These are phyloP conservation scores for Ceratobasidium sp. DNA, from an alignment of 1,284 basidiomycete species.

Conservation along the genomic window DNA sequence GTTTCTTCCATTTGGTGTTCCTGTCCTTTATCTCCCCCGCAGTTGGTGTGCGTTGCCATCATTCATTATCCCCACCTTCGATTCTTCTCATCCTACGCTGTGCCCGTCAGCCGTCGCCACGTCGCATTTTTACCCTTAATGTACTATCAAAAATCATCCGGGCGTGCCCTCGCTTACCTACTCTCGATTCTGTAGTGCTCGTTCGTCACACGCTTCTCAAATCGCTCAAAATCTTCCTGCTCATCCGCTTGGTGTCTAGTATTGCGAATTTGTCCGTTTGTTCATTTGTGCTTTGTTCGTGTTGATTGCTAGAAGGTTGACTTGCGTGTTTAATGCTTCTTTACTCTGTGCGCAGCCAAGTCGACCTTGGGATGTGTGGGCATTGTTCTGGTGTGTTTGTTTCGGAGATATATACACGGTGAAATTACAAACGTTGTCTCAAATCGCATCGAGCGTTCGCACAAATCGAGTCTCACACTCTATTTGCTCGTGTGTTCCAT, in stretches of 20 bases:
- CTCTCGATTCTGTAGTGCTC: not conserved
- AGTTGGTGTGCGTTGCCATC: not conserved
- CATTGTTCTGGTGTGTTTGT: not conserved
- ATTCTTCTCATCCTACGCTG: not conserved
- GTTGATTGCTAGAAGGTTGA: not conserved
- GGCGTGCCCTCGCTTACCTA: not conserved
- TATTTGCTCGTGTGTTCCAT: not conserved
- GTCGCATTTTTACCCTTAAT: not conserved
- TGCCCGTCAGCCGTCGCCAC: slow-evolving; percentile 10
- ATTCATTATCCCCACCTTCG: not conserved
- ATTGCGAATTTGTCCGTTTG: not conserved
- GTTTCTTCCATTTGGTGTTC: not conserved
- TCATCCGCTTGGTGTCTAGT: not conserved
- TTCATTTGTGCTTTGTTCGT: not conserved
- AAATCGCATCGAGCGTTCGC: slow-evolving; percentile 9
- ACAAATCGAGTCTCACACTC: slow-evolving; percentile 15
- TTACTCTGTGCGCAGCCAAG: no score
- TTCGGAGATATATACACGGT: not conserved
- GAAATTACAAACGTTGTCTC: not conserved
- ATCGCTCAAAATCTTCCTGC: not conserved
- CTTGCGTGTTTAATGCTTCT: not conserved
- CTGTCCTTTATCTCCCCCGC: slow-evolving; percentile 21
- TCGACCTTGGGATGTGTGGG: not conserved
- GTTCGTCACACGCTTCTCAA: not conserved
- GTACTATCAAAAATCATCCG: not conserved